phyloP scores from a whole-genome alignment of 2,329 filamentous ascomycete genomes.

The Leptographium radiaticola region DNA sequence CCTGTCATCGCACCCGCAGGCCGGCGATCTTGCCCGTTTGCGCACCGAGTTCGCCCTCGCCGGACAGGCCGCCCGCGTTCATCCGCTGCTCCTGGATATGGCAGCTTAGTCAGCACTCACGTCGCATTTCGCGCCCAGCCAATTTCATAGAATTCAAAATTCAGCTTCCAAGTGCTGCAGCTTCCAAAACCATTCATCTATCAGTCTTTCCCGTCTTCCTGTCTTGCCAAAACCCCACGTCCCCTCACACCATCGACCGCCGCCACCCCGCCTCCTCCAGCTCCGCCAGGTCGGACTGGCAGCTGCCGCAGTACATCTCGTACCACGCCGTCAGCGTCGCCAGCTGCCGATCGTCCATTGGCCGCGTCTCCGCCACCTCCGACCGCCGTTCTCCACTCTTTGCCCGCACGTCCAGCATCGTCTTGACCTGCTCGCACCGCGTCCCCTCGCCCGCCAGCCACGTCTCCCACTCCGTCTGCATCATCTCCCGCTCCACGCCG shows the following conservation, averaged over 20 bases:
- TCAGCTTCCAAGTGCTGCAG: too few species aligned
- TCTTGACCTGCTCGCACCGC: conserved; percentile 52
- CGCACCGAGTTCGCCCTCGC: conserved; percentile 2
- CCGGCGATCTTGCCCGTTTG: not conserved
- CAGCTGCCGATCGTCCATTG: conserved; percentile 17
- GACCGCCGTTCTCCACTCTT: not conserved
- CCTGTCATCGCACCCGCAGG: conserved; percentile 11
- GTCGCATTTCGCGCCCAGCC: too few species aligned
- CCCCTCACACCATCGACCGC: conserved; percentile 3
- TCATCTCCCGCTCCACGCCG: conserved; percentile 71
- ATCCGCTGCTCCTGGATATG: conserved; percentile 11
- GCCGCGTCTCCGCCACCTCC: conserved; percentile 6
- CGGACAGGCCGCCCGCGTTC: conserved; percentile 4
- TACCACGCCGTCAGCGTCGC: conserved; percentile 34
- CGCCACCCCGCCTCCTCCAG: conserved; percentile 7
- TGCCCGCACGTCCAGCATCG: not conserved
- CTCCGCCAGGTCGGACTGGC: conserved; percentile 29
- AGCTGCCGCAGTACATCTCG: conserved; percentile 43
- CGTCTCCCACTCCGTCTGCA: conserved; percentile 83
- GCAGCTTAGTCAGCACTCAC: not conserved
- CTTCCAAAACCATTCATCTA: too few species aligned
- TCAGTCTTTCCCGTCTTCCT: too few species aligned
- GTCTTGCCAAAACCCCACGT: too few species aligned
- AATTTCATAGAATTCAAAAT: too few species aligned
- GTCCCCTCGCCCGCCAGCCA: conserved; percentile 73